phyloP scores from a whole-genome alignment of 1,284 basidiomycete genomes.

The Ustanciosporium gigantosporum region DNA sequence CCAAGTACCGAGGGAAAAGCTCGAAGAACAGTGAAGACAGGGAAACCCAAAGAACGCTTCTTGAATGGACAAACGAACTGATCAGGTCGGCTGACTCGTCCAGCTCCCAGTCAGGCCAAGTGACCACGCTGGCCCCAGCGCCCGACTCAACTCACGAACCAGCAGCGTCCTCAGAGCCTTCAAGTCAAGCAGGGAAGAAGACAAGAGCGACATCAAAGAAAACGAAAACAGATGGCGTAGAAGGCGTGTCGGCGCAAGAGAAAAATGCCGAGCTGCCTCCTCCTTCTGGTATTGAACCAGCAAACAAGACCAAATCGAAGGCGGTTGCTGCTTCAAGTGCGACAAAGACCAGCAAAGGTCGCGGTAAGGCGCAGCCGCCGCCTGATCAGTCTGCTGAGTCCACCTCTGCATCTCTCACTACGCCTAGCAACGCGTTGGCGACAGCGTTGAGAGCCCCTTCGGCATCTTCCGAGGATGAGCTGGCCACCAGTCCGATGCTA shows the following conservation, averaged over 20 bases:
- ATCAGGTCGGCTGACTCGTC: not conserved
- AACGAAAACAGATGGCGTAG: no score
- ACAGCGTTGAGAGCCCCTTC: constrained; percentile 17
- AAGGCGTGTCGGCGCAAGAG: not conserved
- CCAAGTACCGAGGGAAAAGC: not conserved
- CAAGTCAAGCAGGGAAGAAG: no score
- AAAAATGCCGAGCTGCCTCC: constrained; percentile 6
- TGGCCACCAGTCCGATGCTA: constrained; percentile 37
- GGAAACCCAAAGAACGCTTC: not conserved
- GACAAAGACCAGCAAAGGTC: constrained; percentile 7
- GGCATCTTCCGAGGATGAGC: constrained; percentile 27
- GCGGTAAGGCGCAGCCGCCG: not conserved
- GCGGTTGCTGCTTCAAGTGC: constrained; percentile 1
- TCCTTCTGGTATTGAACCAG: constrained; percentile 14
- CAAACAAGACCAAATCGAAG: not conserved
- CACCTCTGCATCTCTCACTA: no score
- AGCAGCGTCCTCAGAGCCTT: no score
- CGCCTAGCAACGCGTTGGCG: no score
- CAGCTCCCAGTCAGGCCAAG: not conserved
- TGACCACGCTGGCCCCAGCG: not conserved
- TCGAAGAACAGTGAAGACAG: not conserved
- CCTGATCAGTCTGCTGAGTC: no score
- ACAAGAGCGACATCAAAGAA: constrained; percentile 2
- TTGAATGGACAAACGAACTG: not conserved
- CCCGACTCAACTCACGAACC: not conserved